Evolutionary conservation across 768 basidiomycete species (phyloP).

Genomic region (Myochromella boudieri): DNA sequence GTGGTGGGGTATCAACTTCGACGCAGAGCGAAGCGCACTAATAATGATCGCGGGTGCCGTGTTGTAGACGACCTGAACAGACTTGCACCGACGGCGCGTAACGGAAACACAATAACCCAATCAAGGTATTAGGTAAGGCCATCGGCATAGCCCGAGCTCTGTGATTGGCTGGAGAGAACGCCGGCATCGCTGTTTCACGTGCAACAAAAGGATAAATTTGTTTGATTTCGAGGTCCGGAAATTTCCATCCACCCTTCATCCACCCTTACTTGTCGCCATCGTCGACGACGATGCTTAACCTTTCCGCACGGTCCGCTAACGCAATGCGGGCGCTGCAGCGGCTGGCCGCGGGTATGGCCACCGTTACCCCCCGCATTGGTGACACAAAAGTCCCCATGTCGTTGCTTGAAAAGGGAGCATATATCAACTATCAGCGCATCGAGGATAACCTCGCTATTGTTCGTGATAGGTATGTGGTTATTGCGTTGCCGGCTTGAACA

Average conservation of each 20-base stretch:
- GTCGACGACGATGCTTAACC: conserved; percentile 60
- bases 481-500: background rate
- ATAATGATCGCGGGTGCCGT: too few species aligned
- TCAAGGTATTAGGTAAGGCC: conserved; percentile 10
- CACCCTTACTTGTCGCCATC: conserved; percentile 26
- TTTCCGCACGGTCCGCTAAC: conserved; percentile 53
- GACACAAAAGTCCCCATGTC: conserved; percentile 92
- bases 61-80: too few species aligned
- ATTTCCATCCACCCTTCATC: conserved; percentile 27
- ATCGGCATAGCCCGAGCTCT: conserved; percentile 21
- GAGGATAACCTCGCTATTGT: conserved; percentile 94
- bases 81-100: too few species aligned
- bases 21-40: too few species aligned
- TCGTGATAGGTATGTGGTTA: conserved; percentile 64
- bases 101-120: conserved; percentile 16
- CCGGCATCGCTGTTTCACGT: conserved; percentile 36
- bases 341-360: conserved; percentile 74
- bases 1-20: too few species aligned
- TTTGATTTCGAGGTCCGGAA: conserved; percentile 32
- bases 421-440: conserved; percentile 95
- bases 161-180: conserved; percentile 31
- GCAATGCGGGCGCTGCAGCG: conserved; percentile 54
- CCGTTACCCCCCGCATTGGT: conserved; percentile 76
- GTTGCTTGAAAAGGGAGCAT: conserved; percentile 75
- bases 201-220: conserved; percentile 38